Evolutionary conservation across 2,329 filamentous ascomycete genomes (phyloP).

Genomic region (Aspergillus neoniger): DNA sequence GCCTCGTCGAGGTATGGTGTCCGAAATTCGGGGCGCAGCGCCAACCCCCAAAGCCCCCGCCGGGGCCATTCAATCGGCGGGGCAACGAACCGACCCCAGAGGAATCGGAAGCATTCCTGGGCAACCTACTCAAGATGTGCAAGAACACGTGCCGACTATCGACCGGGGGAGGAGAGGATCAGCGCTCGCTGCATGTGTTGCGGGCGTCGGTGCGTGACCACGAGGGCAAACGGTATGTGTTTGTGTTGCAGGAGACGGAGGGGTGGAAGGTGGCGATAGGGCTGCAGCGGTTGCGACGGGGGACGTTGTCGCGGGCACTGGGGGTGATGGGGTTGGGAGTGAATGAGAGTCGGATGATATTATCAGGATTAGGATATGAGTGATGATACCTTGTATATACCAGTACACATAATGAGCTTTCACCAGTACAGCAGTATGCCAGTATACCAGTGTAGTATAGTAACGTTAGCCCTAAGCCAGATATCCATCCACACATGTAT

Average conservation of each 20-base stretch:
- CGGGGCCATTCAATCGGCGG: slow-evolving; percentile 48
- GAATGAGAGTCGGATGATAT: slow-evolving; percentile 22
- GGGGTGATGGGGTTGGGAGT: slow-evolving; percentile 45
- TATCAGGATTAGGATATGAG: slow-evolving; percentile 24
- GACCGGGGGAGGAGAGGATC: slow-evolving; percentile 30
- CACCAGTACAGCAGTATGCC: too few species aligned
- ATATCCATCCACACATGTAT: too few species aligned
- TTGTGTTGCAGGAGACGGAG: slow-evolving; percentile 60
- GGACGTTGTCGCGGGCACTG: slow-evolving; percentile 57
- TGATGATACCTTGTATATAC: slow-evolving; percentile 1
- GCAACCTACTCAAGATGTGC: slow-evolving; percentile 65
- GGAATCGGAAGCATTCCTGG: slow-evolving; percentile 66
- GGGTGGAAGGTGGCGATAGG: slow-evolving; percentile 65
- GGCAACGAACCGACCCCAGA: slow-evolving; percentile 59
- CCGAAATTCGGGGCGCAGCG: slow-evolving; percentile 56
- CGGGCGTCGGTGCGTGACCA: slow-evolving; percentile 60
- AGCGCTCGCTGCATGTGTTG: slow-evolving; percentile 56
- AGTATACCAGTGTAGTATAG: too few species aligned
- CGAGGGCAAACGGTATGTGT: slow-evolving; percentile 64
- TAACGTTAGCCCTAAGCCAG: too few species aligned
- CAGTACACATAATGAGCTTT: too few species aligned
- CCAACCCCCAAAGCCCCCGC: slow-evolving; percentile 30
- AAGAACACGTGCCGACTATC: slow-evolving; percentile 62
- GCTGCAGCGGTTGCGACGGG: slow-evolving; percentile 57
- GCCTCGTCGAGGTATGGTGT: slow-evolving; percentile 85